Conservation (phyloP, 225 moss, liverwort and hornwort genomes). For the Thuidium tamariscinum region DNA sequence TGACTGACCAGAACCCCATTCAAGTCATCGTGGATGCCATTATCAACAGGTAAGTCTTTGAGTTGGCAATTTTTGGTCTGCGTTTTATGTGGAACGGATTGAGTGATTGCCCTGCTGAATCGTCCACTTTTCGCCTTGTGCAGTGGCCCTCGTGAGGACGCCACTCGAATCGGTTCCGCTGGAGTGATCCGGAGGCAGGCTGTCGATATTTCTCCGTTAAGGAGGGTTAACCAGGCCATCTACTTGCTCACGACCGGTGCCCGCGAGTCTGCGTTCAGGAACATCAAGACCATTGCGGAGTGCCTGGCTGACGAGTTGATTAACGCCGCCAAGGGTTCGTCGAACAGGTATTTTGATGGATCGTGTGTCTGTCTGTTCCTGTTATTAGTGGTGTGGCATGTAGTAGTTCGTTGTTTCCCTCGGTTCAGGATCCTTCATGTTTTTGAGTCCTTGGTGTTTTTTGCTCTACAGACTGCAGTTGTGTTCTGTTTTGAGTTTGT, state of each 20-base stretch:
- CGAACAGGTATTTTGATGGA: constrained; percentile 18
- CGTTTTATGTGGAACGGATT: neutral
- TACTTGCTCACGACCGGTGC: constrained; percentile 80
- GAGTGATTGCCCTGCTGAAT: neutral
- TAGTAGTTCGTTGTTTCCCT: no score
- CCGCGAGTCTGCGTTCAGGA: constrained; percentile 78
- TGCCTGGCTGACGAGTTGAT: constrained; percentile 87
- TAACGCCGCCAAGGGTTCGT: constrained; percentile 63
- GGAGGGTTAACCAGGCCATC: constrained; percentile 86
- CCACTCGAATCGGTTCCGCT: constrained; percentile 79
- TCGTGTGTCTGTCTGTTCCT: no score
- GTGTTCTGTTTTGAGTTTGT: neutral
- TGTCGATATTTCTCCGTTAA: constrained; percentile 77
- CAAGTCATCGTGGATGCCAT: constrained; percentile 78
- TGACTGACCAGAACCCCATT: constrained; percentile 71
- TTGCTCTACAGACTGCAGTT: neutral
- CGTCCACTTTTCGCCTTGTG: neutral
- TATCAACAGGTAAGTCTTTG: constrained; percentile 46
- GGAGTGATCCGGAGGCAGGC: constrained; percentile 85
- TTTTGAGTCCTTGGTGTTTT: neutral
- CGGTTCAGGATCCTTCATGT: no score
- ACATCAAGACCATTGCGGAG: constrained; percentile 87
- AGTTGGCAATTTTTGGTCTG: neutral
- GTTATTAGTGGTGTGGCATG: neutral
- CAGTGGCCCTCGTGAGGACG: constrained; percentile 82